Base-by-base conservation (phyloP, 495 filamentous ascomycete species). In the Podospora pseudocomata region DNA sequence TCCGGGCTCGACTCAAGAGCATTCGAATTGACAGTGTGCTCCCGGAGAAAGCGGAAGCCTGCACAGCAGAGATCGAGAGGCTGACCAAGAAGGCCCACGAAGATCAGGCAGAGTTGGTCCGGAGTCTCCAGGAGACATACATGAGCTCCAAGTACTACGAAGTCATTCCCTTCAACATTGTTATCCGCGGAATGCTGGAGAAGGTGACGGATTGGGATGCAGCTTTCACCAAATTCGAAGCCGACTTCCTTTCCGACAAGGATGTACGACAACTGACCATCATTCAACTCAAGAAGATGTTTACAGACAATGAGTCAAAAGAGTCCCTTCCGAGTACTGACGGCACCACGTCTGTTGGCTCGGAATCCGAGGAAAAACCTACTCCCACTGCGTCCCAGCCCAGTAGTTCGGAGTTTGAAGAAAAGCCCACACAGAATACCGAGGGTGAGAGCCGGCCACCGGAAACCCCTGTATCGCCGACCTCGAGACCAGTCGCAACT, bases 161-260 rank as follows among this genome's bases (percentile, higher is more conserved):
- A 78, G 89, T 97, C 67, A 93, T 97, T 60, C 96, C 96, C 0
- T 80, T 98, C 64, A 99, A 98, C 70, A 82, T 89, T 65, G 92
- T 93, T 39, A 85, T 97, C 56, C 86, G 94, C 74, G 89, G 89
- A 28, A 91, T 96, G 81, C 90, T 97, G 70, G 94, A 97, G 75
- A 96, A 92, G 71, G 93, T 94, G 9, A 88, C 92, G 7, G 92
- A 93, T 71, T 99, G 96, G 96, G 96, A 99, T 72, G 87, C 86
- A 26, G 86, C 86, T 3, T 99, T 99, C 77, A 86, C 87, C 44
- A 89, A 92, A 39, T 97, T 99, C 67, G 96, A 99, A 73, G 87
- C 87, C 63, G 91, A 94, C 70, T 99, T 95, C 78, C 93, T 99
- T 74, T 97, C 94, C 0, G 96, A 99, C 73, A 98, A 97, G 72